Conservation (phyloP, 768 basidiomycete genomes). For the Vishniacozyma victoriae region DNA sequence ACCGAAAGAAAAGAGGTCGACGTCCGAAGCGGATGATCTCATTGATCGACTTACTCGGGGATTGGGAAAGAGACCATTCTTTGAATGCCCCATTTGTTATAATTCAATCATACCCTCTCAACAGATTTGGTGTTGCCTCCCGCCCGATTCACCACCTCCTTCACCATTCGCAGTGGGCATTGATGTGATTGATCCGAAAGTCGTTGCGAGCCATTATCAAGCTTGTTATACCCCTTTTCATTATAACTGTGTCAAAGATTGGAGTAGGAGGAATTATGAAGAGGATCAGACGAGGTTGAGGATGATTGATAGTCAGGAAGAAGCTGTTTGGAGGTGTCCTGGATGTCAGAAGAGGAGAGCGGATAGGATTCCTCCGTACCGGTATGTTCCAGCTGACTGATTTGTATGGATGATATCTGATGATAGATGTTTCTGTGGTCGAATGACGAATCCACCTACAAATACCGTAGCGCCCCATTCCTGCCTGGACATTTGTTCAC, state of each 20-base stretch:
- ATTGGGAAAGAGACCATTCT: conserved; percentile 26
- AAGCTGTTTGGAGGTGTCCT: conserved; percentile 72
- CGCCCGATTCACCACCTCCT: conserved; percentile 51
- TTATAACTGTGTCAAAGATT: conserved; percentile 76
- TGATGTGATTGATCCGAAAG: conserved; percentile 7
- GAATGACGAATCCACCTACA: conserved; percentile 22
- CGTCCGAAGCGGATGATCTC: conserved; percentile 39
- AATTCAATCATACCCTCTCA: conserved; percentile 69
- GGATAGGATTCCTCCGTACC: conserved; percentile 49
- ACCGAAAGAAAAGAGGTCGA: conserved; percentile 1
- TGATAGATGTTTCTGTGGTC: conserved; percentile 28
- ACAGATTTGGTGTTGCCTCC: conserved; percentile 76
- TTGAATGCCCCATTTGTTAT: conserved; percentile 58
- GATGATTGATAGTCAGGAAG: conserved; percentile 54
- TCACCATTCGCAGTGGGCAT: conserved; percentile 5
- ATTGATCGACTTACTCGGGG: conserved; percentile 33
- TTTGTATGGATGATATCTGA: no score
- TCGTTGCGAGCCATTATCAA: conserved; percentile 11
- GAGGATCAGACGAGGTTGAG: conserved; percentile 68
- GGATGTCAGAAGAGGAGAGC: conserved; percentile 81
- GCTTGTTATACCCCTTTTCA: conserved; percentile 86
- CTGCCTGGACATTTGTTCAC: conserved; percentile 47
- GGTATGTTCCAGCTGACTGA: neutral
- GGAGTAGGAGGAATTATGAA: conserved; percentile 68
- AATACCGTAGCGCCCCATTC: conserved; percentile 41